Percentiles rank a stretch among this genome's conserved stretches.
phyloP scores from a whole-genome alignment of 2,329 filamentous ascomycete species.

The Pseudogymnoascus sp. region DNA sequence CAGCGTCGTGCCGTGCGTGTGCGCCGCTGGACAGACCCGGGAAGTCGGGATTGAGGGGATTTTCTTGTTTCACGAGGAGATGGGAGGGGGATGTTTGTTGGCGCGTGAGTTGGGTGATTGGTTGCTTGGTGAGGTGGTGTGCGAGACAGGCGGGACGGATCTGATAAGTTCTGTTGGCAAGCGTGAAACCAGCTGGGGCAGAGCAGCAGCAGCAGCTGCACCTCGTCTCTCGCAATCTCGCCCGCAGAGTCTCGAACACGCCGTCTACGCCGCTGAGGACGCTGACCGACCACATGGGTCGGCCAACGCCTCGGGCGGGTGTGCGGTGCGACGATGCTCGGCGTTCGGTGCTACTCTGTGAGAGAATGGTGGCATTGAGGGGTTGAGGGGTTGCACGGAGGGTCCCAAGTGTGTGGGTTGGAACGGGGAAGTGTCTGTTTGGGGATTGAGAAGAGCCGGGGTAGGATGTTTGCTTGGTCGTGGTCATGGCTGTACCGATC shows the following conservation, averaged over 20 bases:
- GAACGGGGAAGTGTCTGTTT: background rate
- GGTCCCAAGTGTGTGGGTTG: background rate
- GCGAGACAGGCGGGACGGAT: background rate
- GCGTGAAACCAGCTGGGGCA: background rate
- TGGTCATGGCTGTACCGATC: background rate
- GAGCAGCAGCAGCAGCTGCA: background rate
- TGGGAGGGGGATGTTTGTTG: background rate
- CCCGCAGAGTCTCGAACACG: background rate
- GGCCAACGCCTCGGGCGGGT: background rate
- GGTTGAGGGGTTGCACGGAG: background rate
- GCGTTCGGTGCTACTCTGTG: background rate
- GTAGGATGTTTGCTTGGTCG: background rate
- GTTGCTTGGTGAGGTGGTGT: background rate
- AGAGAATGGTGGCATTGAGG: background rate
- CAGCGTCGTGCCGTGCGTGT: background rate
- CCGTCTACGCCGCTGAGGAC: background rate
- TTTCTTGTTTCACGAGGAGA: background rate
- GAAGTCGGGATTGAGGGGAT: constrained; percentile 1
- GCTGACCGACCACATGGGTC: background rate
- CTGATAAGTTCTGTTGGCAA: background rate
- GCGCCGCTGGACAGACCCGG: background rate
- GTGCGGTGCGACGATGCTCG: background rate
- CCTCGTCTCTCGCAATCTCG: background rate
- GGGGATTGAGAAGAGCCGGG: background rate
- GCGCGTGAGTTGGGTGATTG: background rate